Conservation (phyloP, 75 land plant genomes). For the Larix kaempferi region DNA sequence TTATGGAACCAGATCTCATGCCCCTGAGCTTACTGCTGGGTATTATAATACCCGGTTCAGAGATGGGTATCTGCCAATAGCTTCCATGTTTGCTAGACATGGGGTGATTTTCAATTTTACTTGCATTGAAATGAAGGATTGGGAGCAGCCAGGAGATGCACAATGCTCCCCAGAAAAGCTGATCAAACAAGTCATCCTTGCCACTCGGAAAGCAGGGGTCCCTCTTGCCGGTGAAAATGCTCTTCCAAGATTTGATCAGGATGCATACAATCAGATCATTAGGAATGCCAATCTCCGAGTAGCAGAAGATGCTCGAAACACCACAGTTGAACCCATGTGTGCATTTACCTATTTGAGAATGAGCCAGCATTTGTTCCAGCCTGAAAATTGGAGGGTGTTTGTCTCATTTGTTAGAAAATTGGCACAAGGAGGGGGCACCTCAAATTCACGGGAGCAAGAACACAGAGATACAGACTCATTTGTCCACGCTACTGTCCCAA, state of each 20-base stretch:
- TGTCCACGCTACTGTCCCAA: constrained; percentile 53
- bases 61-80: constrained; percentile 74
- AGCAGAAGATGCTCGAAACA: constrained; percentile 20
- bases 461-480: constrained; percentile 58
- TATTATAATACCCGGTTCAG: constrained; percentile 72
- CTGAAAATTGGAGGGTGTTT: constrained; percentile 76
- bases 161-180: constrained; percentile 72
- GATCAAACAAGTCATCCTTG: constrained; percentile 62
- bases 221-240: constrained; percentile 87
- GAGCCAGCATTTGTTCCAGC: constrained; percentile 64
- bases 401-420: constrained; percentile 73
- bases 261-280: constrained; percentile 61
- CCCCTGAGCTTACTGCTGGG: constrained; percentile 83
- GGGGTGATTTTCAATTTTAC: constrained; percentile 74
- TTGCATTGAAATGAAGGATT: constrained; percentile 75
- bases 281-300: constrained; percentile 14
- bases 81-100: constrained; percentile 68
- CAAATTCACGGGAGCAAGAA: constrained; percentile 48
- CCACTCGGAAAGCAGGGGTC: constrained; percentile 59
- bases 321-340: constrained; percentile 46
- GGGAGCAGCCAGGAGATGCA: constrained; percentile 76
- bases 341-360: constrained; percentile 82
- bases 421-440: constrained; percentile 37
- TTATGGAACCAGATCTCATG: constrained; percentile 78
- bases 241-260: constrained; percentile 72